Evolutionary conservation across 306 rosid genomes (phyloP).

Genomic region (Macrotyloma uniflorum): DNA sequence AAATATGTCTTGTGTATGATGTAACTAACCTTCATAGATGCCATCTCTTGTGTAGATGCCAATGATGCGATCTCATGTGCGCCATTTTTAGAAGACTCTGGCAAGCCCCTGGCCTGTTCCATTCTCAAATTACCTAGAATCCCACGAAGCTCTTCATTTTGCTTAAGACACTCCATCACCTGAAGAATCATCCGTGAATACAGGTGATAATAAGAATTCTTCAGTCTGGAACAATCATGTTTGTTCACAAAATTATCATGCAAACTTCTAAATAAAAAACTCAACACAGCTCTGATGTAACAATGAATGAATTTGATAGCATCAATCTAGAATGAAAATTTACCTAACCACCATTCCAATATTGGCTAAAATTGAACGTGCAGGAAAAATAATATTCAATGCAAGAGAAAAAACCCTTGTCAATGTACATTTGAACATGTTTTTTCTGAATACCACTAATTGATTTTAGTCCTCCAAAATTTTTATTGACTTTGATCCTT

Average conservation of each 20-base stretch:
- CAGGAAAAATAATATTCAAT: background rate
- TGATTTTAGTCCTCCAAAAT: background rate
- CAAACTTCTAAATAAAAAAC: background rate
- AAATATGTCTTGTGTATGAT: constrained; percentile 11
- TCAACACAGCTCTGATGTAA: constrained; percentile 2
- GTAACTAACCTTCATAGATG: constrained; percentile 74
- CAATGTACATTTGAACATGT: background rate
- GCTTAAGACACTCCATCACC: constrained; percentile 93
- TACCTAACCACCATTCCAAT: background rate
- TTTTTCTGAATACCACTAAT: background rate
- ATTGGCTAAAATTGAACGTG: background rate
- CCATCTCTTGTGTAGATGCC: constrained; percentile 57
- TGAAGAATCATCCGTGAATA: constrained; percentile 42
- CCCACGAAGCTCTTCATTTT: constrained; percentile 87
- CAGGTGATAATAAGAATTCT: background rate
- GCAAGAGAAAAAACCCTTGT: constrained; percentile 25
- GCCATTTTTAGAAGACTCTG: constrained; percentile 46
- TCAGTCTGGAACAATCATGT: constrained; percentile 19
- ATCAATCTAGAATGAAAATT: background rate
- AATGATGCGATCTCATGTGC: constrained; percentile 44
- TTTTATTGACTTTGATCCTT: background rate
- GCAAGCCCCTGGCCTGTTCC: constrained; percentile 61
- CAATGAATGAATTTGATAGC: background rate
- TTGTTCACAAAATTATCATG: constrained; percentile 9
- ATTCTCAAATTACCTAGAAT: constrained; percentile 68